Percentiles rank a stretch among this genome's conserved stretches.
phyloP scores from a whole-genome alignment of 75 land plant species.

The Larix kaempferi region DNA sequence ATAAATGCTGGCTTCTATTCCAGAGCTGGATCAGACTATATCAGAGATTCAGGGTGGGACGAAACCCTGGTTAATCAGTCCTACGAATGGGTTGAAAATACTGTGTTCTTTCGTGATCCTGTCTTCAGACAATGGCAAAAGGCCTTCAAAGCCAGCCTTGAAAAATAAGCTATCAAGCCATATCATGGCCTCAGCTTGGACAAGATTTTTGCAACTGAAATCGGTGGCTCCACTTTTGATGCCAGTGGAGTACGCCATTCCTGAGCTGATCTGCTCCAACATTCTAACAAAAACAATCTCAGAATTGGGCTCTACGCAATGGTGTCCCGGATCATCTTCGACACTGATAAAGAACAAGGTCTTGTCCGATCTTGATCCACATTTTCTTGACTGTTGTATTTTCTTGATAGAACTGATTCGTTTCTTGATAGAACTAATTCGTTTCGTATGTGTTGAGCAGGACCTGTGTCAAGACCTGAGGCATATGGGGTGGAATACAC shows the following conservation, averaged over 20 bases:
- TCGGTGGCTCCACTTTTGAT: conserved; percentile 85
- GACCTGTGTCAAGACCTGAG: background rate
- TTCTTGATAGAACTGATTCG: background rate
- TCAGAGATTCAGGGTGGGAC: conserved; percentile 50
- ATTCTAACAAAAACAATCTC: conserved; percentile 44
- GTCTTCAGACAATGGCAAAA: conserved; percentile 53
- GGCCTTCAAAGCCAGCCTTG: conserved; percentile 55
- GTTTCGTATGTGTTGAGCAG: background rate
- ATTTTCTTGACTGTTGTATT: background rate
- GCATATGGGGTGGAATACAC: conserved; percentile 73
- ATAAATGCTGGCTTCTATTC: conserved; percentile 90
- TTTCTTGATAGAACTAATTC: too few species aligned
- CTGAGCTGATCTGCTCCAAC: conserved; percentile 69
- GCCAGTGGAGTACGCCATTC: conserved; percentile 53
- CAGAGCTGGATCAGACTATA: conserved; percentile 51
- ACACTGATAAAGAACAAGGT: background rate
- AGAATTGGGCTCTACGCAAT: conserved; percentile 54
- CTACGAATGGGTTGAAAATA: conserved; percentile 73
- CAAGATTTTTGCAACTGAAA: conserved; percentile 70
- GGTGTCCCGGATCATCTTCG: conserved; percentile 53
- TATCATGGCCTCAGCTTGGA: conserved; percentile 65
- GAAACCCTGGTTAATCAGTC: conserved; percentile 55
- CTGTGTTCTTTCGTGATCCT: conserved; percentile 54
- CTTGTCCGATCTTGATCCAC: background rate
- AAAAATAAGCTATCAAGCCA: conserved; percentile 64